Percentiles rank a stretch among this genome's conserved stretches.
Evolutionary conservation across 805 yeast genomes (phyloP).

Genomic region (Nakazawaea populi): DNA sequence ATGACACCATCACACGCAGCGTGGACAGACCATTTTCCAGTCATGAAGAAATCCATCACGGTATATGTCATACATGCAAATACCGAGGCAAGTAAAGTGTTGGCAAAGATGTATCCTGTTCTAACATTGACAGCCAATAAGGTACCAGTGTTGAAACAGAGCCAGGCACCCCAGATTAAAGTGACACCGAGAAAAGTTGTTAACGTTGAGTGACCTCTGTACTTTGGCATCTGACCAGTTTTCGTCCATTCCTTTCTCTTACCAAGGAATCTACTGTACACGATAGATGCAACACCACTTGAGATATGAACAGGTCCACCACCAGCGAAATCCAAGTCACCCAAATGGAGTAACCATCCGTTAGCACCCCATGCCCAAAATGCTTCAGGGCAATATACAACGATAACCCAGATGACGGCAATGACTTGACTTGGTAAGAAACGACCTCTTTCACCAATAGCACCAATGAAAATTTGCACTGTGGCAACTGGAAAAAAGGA

Average conservation of each 20-base stretch:
- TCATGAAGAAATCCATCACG: conserved; percentile 31
- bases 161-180: conserved; percentile 42
- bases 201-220: conserved; percentile 29
- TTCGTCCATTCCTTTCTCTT: conserved; percentile 27
- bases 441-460: conserved; percentile 38
- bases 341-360: conserved; percentile 38
- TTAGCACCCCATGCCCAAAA: conserved; percentile 39
- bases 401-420: conserved; percentile 33
- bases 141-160: conserved; percentile 44
- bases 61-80: conserved; percentile 41
- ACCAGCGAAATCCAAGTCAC: conserved; percentile 43
- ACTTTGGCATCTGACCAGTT: conserved; percentile 13
- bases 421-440: conserved; percentile 34
- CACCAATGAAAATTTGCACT: conserved; percentile 40
- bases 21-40: conserved; percentile 34
- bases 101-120: conserved; percentile 40
- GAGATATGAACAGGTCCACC: conserved; percentile 46
- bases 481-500: conserved; percentile 43
- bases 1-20: conserved; percentile 43
- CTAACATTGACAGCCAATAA: conserved; percentile 32
- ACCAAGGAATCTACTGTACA: conserved; percentile 37
- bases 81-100: conserved; percentile 47
- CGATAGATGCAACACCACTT: conserved; percentile 35
- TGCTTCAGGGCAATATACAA: conserved; percentile 39
- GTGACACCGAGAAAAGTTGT: conserved; percentile 38